Base-by-base conservation (phyloP, 1,284 basidiomycete genomes). In the Chalciporus piperatoides region DNA sequence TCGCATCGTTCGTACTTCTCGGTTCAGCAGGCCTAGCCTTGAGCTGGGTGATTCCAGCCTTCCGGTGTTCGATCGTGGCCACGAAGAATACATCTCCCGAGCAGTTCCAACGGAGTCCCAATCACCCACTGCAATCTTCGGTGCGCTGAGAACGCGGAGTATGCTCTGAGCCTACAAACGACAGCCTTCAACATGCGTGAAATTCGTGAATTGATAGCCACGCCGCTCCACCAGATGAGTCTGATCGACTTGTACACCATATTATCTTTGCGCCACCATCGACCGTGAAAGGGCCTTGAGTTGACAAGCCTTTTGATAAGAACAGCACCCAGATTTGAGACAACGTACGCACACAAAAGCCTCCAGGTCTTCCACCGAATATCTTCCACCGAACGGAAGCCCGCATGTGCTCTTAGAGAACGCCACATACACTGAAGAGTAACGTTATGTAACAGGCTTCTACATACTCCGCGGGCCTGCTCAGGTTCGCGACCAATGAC, bases 281-380 rank as follows among this genome's bases (percentile, higher is more conserved):
- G 25, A 19, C 30, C 15, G 42, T 39, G 53, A 45, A 25, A 15
- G 21, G 33, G 15, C 44, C 46, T 59, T 46, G 41, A 62, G 49
- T 52, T 9, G 56, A 61, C 58, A 63, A 51, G 33, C 56, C 56
- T 59, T 46, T 50, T 46, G 53, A 56, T 49, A 48, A 44, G 21
- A 58, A 50, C 50, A 42, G 19, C 24, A 33, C 23, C 38, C 37
- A 28, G 41, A 48, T 15, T 41, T 21, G 36, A 37, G 17, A 12
- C 36, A 37, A 47, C 30, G 37, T 32, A 27, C 21, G 24, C 38
- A 44, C 15, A 43, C 30, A 35, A 44, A 46, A 41, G 30, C 21
- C 28, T 49, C 42, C 37, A 41, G 36, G 32, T 36, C 28, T 37
- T 49, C 38, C 37, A 38, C 47, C 33, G 11, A 42, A 25, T n/a